A percentile compares a stretch with the other conserved stretches of the same genome.
These are phyloP conservation scores for Stagonosporopsis vannaccii DNA, from an alignment of 2,329 filamentous ascomycete genomes.

Conservation along the genomic window DNA sequence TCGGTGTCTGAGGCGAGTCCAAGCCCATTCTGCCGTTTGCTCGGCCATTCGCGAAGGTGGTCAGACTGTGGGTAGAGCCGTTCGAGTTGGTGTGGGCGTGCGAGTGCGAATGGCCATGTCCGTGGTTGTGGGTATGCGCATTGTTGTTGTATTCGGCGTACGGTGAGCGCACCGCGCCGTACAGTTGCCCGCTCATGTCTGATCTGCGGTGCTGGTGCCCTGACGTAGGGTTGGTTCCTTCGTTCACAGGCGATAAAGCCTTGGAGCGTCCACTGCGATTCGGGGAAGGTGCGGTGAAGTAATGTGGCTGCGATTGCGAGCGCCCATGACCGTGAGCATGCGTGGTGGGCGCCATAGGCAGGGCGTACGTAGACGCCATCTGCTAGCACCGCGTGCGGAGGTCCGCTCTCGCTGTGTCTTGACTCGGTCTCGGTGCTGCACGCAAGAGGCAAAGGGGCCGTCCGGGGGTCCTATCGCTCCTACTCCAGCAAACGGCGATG, in stretches of 20 bases:
- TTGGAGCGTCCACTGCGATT: constrained; percentile 29
- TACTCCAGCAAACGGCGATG: constrained; percentile 1
- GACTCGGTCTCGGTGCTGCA: constrained; percentile 23
- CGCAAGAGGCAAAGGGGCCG: constrained; percentile 20
- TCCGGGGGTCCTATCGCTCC: constrained; percentile 11
- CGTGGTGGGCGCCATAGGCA: constrained; percentile 47
- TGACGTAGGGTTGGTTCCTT: constrained; percentile 19
- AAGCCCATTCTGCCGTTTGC: constrained; percentile 51
- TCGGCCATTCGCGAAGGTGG: constrained; percentile 39
- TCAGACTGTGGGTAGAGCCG: constrained; percentile 40
- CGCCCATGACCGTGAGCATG: constrained; percentile 49
- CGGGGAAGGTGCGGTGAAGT: constrained; percentile 35
- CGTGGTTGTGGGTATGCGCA: constrained; percentile 36
- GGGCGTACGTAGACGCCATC: constrained; percentile 57
- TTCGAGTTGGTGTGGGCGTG: constrained; percentile 35
- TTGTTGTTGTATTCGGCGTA: constrained; percentile 37
- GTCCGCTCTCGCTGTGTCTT: constrained; percentile 28
- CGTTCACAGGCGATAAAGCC: constrained; percentile 33
- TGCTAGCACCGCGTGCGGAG: constrained; percentile 25
- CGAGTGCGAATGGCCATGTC: constrained; percentile 38
- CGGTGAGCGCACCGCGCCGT: constrained; percentile 40
- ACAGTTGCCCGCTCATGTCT: constrained; percentile 46
- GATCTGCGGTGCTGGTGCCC: constrained; percentile 43
- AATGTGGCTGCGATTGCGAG: constrained; percentile 44
- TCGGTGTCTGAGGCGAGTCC: constrained; percentile 42